A percentile compares a stretch with the other conserved stretches of the same genome.
Conservation (phyloP, 768 basidiomycete genomes). For the Pleurotus ostreatus region DNA sequence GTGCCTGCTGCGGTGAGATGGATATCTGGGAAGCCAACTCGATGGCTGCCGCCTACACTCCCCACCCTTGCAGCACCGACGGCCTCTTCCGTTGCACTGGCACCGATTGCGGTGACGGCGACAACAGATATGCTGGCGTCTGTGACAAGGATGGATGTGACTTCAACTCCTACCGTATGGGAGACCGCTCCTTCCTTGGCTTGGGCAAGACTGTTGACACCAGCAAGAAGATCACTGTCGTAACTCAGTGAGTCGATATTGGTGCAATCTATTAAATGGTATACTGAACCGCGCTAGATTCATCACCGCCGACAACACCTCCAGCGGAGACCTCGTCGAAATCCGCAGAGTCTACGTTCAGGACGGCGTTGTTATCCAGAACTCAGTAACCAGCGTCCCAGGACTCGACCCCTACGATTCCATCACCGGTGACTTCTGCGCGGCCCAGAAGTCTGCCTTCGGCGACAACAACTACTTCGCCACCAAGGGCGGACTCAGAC, state of each 20-base stretch:
- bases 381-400: slow-evolving; percentile 43
- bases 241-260: slow-evolving; percentile 39
- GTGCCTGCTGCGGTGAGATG: slow-evolving; percentile 59
- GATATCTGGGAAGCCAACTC: slow-evolving; percentile 59
- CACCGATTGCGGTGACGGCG: slow-evolving; percentile 33
- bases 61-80: slow-evolving; percentile 42
- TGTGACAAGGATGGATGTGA: slow-evolving; percentile 59
- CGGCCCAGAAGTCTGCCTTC: slow-evolving; percentile 41
- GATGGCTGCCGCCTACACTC: slow-evolving; percentile 45
- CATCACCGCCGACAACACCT: slow-evolving; percentile 41
- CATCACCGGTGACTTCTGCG: slow-evolving; percentile 47
- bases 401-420: slow-evolving; percentile 38
- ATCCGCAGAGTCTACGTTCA: slow-evolving; percentile 56
- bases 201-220: slow-evolving; percentile 47
- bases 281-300: slow-evolving; percentile 42
- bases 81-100: slow-evolving; percentile 41
- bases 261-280: slow-evolving; percentile 18
- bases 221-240: slow-evolving; percentile 46
- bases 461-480: slow-evolving; percentile 43
- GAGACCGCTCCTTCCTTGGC: slow-evolving; percentile 42
- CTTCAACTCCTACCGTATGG: slow-evolving; percentile 61
- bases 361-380: slow-evolving; percentile 46
- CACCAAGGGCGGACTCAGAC: slow-evolving; percentile 35
- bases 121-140: slow-evolving; percentile 29
- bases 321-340: slow-evolving; percentile 44